Base-by-base conservation (phyloP, 441 rosid species). In the Euphorbia corollata region DNA sequence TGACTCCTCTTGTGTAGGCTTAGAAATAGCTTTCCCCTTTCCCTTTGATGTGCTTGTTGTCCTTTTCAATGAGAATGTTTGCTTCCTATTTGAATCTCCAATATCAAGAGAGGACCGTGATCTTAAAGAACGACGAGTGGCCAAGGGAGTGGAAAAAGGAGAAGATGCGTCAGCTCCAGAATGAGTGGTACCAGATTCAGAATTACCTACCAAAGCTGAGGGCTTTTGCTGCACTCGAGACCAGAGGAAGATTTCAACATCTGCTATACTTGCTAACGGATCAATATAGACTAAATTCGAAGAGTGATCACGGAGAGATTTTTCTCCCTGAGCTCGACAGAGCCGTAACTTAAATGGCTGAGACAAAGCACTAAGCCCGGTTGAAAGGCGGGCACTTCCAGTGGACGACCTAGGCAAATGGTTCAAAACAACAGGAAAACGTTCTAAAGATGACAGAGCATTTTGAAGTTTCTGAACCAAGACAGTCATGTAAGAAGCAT, bases 211-310 rank as follows among this genome's bases (percentile, higher is more conserved):
- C 58, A 95, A 83, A 9, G 78, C 86, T 12, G 79, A 75, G 36
- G 90, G 82, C 78, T 92, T 96, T 74, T 85, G 89, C 77, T 87
- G 98, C 59, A 96, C 96, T 56, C 97, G 89, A 6, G 99, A 90
- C 99, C 99, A 96, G 11, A 96, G 96, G 76, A 92, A 96, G 60
- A 89, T 98, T 74, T 92, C 99, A 59, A 96, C 90, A 11, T 96
- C 96, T 63, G 96, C 92, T 82, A 96, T 69, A 86, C 96, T 92
- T 69, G 98, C 99, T 65, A 96, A 79, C 68, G 99, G 99, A 75
- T 96, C 99, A 72, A 96, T 96, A 38, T 90, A 89, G 71, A 92
- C 97, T 64, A 90, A 79, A 75, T 90, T 92, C 20, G 98, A 90
- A 69, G 99, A 92, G 78, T 96, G 92, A 83, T 92, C 99, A 70